phyloP scores from a whole-genome alignment of 805 yeast genomes.

The Myxozyma lipomycoides region DNA sequence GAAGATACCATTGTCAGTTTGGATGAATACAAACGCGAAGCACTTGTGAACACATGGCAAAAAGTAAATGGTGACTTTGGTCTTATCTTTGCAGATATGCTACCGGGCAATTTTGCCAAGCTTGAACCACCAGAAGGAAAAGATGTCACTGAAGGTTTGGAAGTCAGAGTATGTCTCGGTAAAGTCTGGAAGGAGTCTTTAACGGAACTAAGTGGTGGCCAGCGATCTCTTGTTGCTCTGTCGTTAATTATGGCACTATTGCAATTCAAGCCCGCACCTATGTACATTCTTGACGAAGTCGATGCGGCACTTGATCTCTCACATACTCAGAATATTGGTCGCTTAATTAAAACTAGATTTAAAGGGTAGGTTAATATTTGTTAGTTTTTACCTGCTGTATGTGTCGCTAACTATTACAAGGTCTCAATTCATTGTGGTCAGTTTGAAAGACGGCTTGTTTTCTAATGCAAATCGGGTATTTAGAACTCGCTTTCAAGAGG shows the following conservation, averaged over 20 bases:
- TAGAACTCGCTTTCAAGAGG: slow-evolving; percentile 91
- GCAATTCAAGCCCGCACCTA: slow-evolving; percentile 96
- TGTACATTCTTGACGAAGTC: slow-evolving; percentile 96
- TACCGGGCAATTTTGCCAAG: slow-evolving; percentile 88
- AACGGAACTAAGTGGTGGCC: slow-evolving; percentile 96
- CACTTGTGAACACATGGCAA: slow-evolving; percentile 77
- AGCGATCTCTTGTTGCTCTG: slow-evolving; percentile 87
- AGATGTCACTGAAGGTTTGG: slow-evolving; percentile 85
- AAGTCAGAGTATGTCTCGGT: slow-evolving; percentile 85
- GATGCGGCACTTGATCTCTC: slow-evolving; percentile 97
- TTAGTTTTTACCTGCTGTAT: neutral
- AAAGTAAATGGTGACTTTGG: slow-evolving; percentile 90
- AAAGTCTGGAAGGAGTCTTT: slow-evolving; percentile 93
- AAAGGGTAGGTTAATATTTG: slow-evolving; percentile 49
- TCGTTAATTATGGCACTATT: slow-evolving; percentile 87
- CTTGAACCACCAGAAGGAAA: slow-evolving; percentile 74
- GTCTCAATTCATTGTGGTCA: slow-evolving; percentile 93
- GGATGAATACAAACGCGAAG: slow-evolving; percentile 79
- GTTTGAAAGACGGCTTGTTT: slow-evolving; percentile 97
- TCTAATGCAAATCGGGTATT: slow-evolving; percentile 94
- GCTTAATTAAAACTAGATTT: slow-evolving; percentile 88
- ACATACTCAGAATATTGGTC: slow-evolving; percentile 97
- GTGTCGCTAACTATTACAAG: neutral
- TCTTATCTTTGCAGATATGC: slow-evolving; percentile 74
- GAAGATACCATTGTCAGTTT: slow-evolving; percentile 80